phyloP scores from a whole-genome alignment of 768 basidiomycete genomes.

The Russula brevipes region DNA sequence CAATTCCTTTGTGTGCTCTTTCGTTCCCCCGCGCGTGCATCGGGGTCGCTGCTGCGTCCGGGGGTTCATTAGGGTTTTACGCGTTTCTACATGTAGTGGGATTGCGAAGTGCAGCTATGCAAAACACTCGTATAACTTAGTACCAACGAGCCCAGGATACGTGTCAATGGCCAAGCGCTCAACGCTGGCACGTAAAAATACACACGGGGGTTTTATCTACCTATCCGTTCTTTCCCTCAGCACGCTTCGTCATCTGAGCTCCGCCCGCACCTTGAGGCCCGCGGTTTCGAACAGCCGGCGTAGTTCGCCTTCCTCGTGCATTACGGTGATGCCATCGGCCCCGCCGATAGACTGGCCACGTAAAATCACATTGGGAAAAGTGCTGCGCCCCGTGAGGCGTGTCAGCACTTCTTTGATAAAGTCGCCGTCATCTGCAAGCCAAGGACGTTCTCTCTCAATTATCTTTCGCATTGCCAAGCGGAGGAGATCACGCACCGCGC shows the following conservation, averaged over 20 bases:
- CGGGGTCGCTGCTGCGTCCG: no score
- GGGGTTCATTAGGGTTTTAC: no score
- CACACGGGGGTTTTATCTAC: not conserved
- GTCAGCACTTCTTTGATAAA: slow-evolving; percentile 61
- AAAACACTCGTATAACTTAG: no score
- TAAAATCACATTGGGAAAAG: slow-evolving; percentile 73
- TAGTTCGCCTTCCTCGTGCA: slow-evolving; percentile 49
- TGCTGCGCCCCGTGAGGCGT: slow-evolving; percentile 59
- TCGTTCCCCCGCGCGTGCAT: no score
- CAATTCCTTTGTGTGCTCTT: no score
- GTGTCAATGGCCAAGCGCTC: no score
- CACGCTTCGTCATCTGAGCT: not conserved
- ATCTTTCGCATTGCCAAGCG: not conserved
- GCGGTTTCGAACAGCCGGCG: slow-evolving; percentile 43
- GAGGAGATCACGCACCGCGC: slow-evolving; percentile 42
- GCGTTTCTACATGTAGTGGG: no score
- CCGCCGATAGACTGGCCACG: slow-evolving; percentile 62
- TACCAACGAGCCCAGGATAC: no score
- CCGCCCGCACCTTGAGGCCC: slow-evolving; percentile 33
- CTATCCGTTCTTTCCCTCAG: not conserved
- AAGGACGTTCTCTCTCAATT: not conserved
- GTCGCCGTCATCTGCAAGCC: slow-evolving; percentile 48
- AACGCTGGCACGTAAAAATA: slow-evolving; percentile 3
- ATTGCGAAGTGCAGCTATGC: no score
- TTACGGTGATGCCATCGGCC: slow-evolving; percentile 49